Conservation (phyloP, 2,329 filamentous ascomycete species). For the Trichoderma semiorbis region DNA sequence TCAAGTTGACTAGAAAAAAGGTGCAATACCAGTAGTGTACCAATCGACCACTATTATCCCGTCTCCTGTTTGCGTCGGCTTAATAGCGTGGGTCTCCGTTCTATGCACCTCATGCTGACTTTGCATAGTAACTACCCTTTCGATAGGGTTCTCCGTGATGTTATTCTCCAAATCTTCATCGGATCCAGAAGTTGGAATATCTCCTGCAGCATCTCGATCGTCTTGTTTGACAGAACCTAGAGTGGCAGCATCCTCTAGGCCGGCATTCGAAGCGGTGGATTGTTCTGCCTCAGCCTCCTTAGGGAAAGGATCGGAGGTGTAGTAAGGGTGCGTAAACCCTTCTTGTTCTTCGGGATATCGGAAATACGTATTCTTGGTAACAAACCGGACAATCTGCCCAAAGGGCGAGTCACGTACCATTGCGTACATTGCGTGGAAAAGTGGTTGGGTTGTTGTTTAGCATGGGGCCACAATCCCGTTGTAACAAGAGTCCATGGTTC, state of each 20-base stretch:
- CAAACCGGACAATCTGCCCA: background rate
- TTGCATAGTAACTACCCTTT: background rate
- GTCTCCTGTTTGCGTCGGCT: background rate
- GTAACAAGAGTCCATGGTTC: background rate
- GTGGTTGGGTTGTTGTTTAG: background rate
- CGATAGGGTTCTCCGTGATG: background rate
- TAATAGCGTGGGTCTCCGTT: background rate
- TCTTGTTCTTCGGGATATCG: background rate
- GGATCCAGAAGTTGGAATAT: background rate
- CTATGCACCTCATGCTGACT: background rate
- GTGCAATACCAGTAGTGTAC: background rate
- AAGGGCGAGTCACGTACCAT: background rate
- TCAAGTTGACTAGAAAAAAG: accelerated
- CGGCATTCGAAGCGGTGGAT: background rate
- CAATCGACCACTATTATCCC: background rate
- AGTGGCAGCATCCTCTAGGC: background rate
- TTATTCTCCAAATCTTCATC: background rate
- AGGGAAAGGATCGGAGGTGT: background rate
- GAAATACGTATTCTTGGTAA: background rate
- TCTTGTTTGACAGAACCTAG: background rate
- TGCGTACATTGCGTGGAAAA: background rate
- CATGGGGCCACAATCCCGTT: background rate
- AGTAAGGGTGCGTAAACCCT: background rate
- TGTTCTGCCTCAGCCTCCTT: background rate
- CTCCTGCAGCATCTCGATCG: background rate